These are phyloP conservation scores for Eucalyptus sp. DNA, from an alignment of 345 rosid genomes.

Conservation along the genomic window DNA sequence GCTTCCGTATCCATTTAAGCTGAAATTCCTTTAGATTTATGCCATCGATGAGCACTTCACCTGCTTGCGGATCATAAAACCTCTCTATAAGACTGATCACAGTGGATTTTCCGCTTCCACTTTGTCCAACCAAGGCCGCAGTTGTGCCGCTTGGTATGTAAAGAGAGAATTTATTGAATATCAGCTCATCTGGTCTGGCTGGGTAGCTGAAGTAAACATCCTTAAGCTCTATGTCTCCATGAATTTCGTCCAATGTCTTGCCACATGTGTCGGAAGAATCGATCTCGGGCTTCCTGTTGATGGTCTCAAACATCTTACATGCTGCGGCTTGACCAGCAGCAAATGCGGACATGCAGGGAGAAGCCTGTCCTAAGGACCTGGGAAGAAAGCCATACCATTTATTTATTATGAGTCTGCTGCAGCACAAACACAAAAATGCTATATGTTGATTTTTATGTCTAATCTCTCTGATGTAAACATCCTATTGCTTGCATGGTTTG, in stretches of 20 bases:
- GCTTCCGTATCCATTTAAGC: slow-evolving; percentile 17
- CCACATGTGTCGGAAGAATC: slow-evolving; percentile 13
- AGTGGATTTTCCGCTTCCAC: slow-evolving; percentile 27
- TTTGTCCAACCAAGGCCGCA: slow-evolving; percentile 24
- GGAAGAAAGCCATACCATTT: not conserved
- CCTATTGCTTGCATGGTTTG: not conserved
- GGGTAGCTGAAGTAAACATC: slow-evolving; percentile 25
- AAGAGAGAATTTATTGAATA: slow-evolving; percentile 15
- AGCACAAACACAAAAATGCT: not conserved
- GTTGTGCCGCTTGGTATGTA: slow-evolving; percentile 15
- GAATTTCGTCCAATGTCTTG: slow-evolving; percentile 7
- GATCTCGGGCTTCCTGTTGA: slow-evolving; percentile 18
- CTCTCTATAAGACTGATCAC: not conserved
- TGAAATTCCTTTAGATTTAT: slow-evolving; percentile 13
- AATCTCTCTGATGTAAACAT: not conserved
- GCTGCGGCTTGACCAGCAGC: slow-evolving; percentile 30
- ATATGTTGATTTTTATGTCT: not conserved
- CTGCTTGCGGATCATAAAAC: slow-evolving; percentile 19
- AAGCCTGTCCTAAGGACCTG: slow-evolving; percentile 36
- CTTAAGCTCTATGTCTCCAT: slow-evolving; percentile 19
- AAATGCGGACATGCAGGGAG: slow-evolving; percentile 21
- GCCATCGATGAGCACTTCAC: slow-evolving; percentile 20
- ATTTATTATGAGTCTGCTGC: not conserved
- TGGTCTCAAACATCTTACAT: slow-evolving; percentile 23
- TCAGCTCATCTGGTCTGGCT: slow-evolving; percentile 24